These are phyloP conservation scores for Penicillium palitans DNA, from an alignment of 2,329 filamentous ascomycete species.

Conservation along the genomic window DNA sequence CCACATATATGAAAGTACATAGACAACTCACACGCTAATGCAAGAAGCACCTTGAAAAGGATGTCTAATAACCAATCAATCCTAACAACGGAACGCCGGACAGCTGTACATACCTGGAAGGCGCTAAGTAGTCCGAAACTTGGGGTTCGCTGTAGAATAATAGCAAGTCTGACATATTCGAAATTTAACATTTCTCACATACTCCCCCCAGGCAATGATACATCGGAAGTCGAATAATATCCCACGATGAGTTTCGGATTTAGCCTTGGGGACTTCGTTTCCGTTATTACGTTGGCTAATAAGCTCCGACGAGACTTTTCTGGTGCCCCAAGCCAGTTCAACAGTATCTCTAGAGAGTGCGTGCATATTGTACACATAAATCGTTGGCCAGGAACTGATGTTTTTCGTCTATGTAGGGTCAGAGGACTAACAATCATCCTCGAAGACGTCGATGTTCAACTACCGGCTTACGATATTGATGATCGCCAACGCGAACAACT, in stretches of 20 bases:
- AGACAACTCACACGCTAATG: neutral
- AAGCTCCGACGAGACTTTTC: constrained; percentile 2
- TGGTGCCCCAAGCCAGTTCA: neutral
- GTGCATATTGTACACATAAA: neutral
- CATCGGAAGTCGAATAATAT: neutral
- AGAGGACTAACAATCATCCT: neutral
- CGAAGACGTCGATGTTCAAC: constrained; percentile 1
- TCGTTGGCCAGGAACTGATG: neutral
- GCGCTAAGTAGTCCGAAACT: neutral
- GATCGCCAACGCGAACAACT: neutral
- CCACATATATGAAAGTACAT: neutral
- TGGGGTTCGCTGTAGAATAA: neutral
- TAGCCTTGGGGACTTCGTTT: neutral
- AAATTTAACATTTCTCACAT: neutral
- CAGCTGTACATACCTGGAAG: neutral
- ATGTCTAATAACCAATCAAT: neutral
- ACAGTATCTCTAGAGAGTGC: neutral
- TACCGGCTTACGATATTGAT: neutral
- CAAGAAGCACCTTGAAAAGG: neutral
- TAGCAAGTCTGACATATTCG: neutral
- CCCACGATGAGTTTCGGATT: constrained; percentile 3
- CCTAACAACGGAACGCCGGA: neutral
- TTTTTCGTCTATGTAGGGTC: neutral
- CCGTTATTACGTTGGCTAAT: neutral
- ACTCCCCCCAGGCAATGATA: neutral